Base-by-base conservation (phyloP, 306 rosid genomes). In the Coriaria nepalensis region DNA sequence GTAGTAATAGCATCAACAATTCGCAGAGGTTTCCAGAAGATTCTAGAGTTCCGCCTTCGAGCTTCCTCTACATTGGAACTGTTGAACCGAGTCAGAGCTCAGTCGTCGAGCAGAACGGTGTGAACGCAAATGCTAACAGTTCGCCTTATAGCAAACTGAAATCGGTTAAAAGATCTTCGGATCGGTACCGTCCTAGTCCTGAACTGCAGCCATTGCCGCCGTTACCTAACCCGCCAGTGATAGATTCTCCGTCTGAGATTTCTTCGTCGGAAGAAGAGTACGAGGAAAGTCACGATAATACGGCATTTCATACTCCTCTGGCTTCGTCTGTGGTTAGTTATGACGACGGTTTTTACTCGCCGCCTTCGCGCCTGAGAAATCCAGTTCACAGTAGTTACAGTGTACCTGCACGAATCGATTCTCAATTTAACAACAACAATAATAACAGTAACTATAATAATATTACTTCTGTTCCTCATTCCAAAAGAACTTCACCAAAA, bases 121-220 rank as follows among this genome's bases (percentile, higher is more conserved):
- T 33, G 5, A 35, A 55, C 40, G 73, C 53, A 11, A 20, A 1
- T 20, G 67, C 60, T 10, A 79, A 62, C 58, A 65, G 76, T 47
- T 79, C 92, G 2, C 94, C 95, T 9, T 79, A 81, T 66, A 84
- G 70, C 55, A 78, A 76, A 43, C 82, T 88, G 35, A 71, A 82
- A 50, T 73, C 96, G 9, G 33, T 73, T 10, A 82, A 90, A 64
- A 76, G 66, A 66, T 81, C 29, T 20, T 20, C 95, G 47, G 95
- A 90, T 41, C 82, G 92, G 61, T 82, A 81, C 56, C 81, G 95
- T 7, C 97, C 93, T 0, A 90, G 97, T 53, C 97, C 97, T 2
- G 97, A 90, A 45, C 64, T 90, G 67, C 97, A 90, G 56, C 97
- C 97, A 13, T 65, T 90, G 66, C 97, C 97, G 43, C 87, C 94